Conservation (phyloP, 2,329 filamentous ascomycete genomes). For the Fusarium sp. region DNA sequence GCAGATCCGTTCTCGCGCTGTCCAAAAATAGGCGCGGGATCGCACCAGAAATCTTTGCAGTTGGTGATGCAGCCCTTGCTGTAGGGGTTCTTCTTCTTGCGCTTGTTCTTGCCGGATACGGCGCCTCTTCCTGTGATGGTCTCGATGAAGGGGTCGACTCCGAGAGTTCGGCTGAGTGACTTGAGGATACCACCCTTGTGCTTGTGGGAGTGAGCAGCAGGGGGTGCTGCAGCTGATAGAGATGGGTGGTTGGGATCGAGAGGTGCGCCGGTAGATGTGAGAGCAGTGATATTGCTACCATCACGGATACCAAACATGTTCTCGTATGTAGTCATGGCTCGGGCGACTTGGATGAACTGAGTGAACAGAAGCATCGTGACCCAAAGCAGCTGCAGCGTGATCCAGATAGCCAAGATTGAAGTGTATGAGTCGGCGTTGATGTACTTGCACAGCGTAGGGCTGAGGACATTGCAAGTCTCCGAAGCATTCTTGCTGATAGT, state of each 20-base stretch:
- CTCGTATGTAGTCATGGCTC: slow-evolving; percentile 95
- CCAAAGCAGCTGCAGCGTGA: slow-evolving; percentile 87
- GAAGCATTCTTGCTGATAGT: slow-evolving; percentile 64
- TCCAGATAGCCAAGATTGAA: slow-evolving; percentile 82
- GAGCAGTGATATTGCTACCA: slow-evolving; percentile 70
- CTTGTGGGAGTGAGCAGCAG: slow-evolving; percentile 60
- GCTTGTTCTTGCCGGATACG: slow-evolving; percentile 65
- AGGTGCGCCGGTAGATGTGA: slow-evolving; percentile 81
- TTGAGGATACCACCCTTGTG: slow-evolving; percentile 75
- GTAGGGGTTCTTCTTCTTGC: slow-evolving; percentile 80
- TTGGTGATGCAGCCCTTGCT: slow-evolving; percentile 86
- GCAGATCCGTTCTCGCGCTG: slow-evolving; percentile 78
- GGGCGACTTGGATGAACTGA: slow-evolving; percentile 90
- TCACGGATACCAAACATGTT: slow-evolving; percentile 87
- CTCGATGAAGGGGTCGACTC: slow-evolving; percentile 92
- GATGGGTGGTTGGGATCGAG: slow-evolving; percentile 75
- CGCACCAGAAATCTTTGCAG: slow-evolving; percentile 97
- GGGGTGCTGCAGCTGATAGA: slow-evolving; percentile 61
- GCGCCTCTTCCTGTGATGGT: slow-evolving; percentile 88
- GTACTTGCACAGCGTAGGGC: slow-evolving; percentile 77
- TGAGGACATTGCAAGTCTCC: slow-evolving; percentile 77
- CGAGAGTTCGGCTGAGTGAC: slow-evolving; percentile 85
- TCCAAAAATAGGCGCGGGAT: slow-evolving; percentile 83
- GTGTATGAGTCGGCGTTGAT: slow-evolving; percentile 87
- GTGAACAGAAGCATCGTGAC: slow-evolving; percentile 97